Conservation (phyloP, 305 asterid genomes). For the Fraxinus albicans region DNA sequence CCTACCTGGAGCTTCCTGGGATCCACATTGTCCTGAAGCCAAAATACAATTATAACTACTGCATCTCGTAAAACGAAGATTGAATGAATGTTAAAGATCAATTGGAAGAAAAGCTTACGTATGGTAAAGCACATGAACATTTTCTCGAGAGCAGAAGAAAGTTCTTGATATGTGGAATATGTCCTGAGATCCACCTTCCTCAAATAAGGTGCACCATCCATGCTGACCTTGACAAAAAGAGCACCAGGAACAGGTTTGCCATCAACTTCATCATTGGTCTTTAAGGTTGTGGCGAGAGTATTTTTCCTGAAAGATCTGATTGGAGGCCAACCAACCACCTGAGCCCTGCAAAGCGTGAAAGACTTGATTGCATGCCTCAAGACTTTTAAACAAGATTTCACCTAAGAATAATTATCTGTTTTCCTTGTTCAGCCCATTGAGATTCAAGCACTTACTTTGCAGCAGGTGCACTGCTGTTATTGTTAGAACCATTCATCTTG, state of each 20-base stretch:
- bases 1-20: conserved; percentile 50
- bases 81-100: neutral
- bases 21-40: conserved; percentile 57
- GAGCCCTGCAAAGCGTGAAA: conserved; percentile 52
- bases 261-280: conserved; percentile 64
- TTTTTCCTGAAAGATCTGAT: conserved; percentile 74
- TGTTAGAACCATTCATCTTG: conserved; percentile 47
- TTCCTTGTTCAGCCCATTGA: neutral
- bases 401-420: neutral
- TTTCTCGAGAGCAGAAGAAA: conserved; percentile 79
- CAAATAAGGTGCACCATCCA: conserved; percentile 91
- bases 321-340: conserved; percentile 95
- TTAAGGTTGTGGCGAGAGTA: conserved; percentile 57
- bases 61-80: neutral
- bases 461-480: conserved; percentile 53
- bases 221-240: conserved; percentile 80
- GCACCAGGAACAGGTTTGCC: conserved; percentile 63
- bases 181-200: conserved; percentile 80
- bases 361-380: neutral
- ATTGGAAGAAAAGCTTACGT: conserved; percentile 39
- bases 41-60: neutral
- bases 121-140: conserved; percentile 84
- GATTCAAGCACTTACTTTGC: conserved; percentile 59
- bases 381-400: neutral
- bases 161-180: conserved; percentile 61